phyloP scores from a whole-genome alignment of 2,329 filamentous ascomycete genomes.

The Exophiala oligosperma region DNA sequence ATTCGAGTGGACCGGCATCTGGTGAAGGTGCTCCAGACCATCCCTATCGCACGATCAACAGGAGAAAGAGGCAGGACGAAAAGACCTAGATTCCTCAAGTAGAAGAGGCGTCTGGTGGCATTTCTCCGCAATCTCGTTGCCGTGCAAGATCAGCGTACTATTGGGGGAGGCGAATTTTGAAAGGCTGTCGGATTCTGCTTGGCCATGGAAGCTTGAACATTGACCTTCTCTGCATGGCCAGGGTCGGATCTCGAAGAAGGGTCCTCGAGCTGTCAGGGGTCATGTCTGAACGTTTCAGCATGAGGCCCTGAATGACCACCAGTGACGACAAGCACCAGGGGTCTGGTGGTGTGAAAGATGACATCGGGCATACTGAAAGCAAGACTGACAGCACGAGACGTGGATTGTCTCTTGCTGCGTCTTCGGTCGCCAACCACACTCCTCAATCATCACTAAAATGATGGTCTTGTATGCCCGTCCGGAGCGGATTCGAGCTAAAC shows the following conservation, averaged over 20 bases:
- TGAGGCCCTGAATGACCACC: neutral
- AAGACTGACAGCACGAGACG: neutral
- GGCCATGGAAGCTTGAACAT: neutral
- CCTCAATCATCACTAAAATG: too few relatives aligned
- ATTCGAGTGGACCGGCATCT: neutral
- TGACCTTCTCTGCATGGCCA: too few relatives aligned
- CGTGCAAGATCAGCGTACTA: neutral
- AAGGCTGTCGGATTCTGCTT: conserved; percentile 1
- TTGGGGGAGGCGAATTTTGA: neutral
- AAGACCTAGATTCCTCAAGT: neutral
- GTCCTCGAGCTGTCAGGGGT: neutral
- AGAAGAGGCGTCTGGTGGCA: neutral
- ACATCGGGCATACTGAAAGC: neutral
- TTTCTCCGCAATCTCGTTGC: conserved; percentile 2
- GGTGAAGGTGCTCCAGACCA: neutral
- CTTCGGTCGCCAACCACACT: neutral
- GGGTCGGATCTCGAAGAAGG: too few relatives aligned
- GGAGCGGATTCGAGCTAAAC: neutral
- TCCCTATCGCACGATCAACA: neutral
- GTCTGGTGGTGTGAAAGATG: neutral
- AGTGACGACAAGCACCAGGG: neutral
- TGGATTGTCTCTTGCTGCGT: neutral
- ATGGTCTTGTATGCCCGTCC: neutral
- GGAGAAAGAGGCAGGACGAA: neutral
- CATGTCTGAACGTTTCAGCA: neutral